Evolutionary conservation across 129 eudicot species (phyloP).

Genomic region (Oenanthe sinensis): DNA sequence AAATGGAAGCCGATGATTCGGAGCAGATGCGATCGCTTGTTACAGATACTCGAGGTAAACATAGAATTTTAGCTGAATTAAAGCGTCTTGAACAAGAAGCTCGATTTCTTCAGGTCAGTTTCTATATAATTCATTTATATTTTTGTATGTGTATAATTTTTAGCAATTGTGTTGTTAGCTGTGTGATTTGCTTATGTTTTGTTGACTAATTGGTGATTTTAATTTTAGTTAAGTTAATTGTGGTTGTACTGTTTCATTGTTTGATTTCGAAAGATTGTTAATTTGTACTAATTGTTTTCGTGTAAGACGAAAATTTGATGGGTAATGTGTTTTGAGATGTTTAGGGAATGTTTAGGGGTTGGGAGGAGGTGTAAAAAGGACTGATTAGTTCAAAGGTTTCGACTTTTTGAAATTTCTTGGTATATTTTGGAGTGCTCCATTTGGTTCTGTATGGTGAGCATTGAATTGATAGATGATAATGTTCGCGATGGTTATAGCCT

Average conservation of each 20-base stretch:
- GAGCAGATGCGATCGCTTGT: constrained; percentile 26
- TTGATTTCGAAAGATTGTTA: not conserved
- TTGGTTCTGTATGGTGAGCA: not conserved
- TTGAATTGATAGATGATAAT: not conserved
- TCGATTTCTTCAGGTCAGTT: constrained; percentile 41
- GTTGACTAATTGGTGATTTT: not conserved
- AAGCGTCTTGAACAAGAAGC: constrained; percentile 63
- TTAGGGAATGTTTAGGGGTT: not conserved
- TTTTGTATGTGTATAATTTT: not conserved
- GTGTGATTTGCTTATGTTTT: not conserved
- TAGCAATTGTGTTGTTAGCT: not conserved
- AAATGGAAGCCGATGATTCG: constrained; percentile 35
- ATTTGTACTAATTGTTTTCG: not conserved
- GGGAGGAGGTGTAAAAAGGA: not conserved
- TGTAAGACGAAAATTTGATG: not conserved
- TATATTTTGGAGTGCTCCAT: not conserved
- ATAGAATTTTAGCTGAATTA: constrained; percentile 60
- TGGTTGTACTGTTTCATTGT: not conserved
- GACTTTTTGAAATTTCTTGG: not conserved
- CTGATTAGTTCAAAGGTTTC: no score
- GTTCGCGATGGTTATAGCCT: not conserved
- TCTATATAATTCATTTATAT: not conserved
- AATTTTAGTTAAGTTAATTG: not conserved
- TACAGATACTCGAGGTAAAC: constrained; percentile 50
- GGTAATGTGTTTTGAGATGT: not conserved